These are phyloP conservation scores for Neurospora cerealis DNA, from an alignment of 495 filamentous ascomycete genomes.

Conservation along the genomic window DNA sequence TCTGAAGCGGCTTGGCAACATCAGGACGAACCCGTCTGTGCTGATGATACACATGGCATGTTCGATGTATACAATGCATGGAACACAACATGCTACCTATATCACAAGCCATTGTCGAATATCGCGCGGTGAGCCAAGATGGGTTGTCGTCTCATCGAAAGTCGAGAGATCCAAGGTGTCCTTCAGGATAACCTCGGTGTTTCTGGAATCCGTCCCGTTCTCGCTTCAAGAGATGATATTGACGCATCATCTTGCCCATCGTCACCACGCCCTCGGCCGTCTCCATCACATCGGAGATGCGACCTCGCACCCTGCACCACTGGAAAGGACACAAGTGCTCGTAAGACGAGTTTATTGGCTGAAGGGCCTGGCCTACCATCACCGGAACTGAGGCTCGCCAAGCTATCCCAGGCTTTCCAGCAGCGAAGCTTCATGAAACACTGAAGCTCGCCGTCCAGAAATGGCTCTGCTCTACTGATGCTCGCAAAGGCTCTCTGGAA, in stretches of 20 bases:
- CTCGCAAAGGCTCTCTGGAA: background rate
- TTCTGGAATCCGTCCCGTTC: background rate
- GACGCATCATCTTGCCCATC: background rate
- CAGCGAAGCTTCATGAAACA: background rate
- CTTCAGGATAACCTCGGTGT: background rate
- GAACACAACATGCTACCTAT: background rate
- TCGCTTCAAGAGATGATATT: background rate
- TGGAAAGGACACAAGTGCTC: background rate
- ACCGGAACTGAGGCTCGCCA: conserved; percentile 3
- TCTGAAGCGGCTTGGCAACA: background rate
- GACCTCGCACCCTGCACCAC: background rate
- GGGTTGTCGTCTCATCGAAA: background rate
- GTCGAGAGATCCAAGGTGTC: background rate
- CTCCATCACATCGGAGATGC: background rate
- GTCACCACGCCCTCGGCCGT: background rate
- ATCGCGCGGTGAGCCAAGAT: background rate
- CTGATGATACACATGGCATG: background rate
- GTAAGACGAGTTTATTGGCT: background rate
- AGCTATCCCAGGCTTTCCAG: background rate
- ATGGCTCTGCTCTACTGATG: conserved; percentile 6
- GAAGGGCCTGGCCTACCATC: conserved; percentile 5
- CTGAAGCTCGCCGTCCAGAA: conserved; percentile 8
- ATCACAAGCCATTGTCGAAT: background rate
- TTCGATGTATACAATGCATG: background rate
- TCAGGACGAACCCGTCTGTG: background rate